Evolutionary conservation across 176 grass and related monocot genomes (phyloP).

Genomic region (Phoenix roebelenii): DNA sequence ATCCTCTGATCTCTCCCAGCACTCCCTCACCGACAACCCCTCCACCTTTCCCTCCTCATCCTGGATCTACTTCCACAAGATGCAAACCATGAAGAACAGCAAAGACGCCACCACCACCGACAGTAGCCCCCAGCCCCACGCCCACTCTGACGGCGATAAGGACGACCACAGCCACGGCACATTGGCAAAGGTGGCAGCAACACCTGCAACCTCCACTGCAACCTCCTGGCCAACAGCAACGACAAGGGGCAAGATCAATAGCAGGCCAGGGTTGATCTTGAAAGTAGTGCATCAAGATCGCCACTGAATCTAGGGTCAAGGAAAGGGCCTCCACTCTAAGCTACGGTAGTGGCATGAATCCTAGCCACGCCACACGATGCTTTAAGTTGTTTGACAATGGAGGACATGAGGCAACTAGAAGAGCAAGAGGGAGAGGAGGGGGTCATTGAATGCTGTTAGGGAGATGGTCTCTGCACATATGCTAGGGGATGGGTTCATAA

Average conservation of each 20-base stretch:
- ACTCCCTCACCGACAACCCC: slow-evolving; percentile 33
- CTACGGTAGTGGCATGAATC: neutral
- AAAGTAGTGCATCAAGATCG: slow-evolving; percentile 48
- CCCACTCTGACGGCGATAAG: slow-evolving; percentile 33
- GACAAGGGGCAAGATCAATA: slow-evolving; percentile 12
- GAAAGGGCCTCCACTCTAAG: neutral
- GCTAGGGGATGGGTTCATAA: slow-evolving; percentile 59
- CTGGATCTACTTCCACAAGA: slow-evolving; percentile 71
- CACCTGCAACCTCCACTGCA: slow-evolving; percentile 53
- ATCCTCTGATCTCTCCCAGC: slow-evolving; percentile 63
- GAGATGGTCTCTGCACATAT: slow-evolving; percentile 50
- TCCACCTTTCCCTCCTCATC: slow-evolving; percentile 18
- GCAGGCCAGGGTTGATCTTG: slow-evolving; percentile 59
- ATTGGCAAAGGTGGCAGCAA: neutral
- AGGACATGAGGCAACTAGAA: slow-evolving; percentile 9
- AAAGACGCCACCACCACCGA: slow-evolving; percentile 12
- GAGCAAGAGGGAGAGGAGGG: slow-evolving; percentile 20
- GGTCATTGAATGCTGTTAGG: slow-evolving; percentile 33
- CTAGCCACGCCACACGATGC: neutral
- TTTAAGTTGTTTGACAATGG: slow-evolving; percentile 5
- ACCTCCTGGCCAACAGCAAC: slow-evolving; percentile 63
- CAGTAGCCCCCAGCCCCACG: slow-evolving; percentile 34
- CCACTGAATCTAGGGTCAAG: neutral
- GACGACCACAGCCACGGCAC: neutral
- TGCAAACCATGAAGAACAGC: slow-evolving; percentile 56